Conservation (phyloP, 768 basidiomycete species). For the Stropharia rugosoannulata region DNA sequence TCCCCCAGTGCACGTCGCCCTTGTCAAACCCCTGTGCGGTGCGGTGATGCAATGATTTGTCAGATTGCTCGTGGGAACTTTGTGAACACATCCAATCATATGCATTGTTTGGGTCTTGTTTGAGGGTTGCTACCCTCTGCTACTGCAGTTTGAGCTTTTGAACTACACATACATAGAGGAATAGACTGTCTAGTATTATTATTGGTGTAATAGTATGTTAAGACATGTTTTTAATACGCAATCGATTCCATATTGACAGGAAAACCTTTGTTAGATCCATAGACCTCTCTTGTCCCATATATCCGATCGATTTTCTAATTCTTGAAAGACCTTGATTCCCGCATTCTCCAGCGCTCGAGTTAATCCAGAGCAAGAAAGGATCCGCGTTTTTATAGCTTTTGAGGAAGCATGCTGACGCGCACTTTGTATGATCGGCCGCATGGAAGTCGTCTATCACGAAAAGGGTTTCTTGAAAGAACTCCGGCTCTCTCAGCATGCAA, state of each 20-base stretch:
- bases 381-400: conserved; percentile 23
- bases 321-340: conserved; percentile 25
- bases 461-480: conserved; percentile 27
- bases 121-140: no score
- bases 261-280: conserved; percentile 26
- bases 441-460: conserved; percentile 32
- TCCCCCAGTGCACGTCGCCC: no score
- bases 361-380: conserved; percentile 21
- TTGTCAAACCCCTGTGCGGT: no score
- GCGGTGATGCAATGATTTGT: no score
- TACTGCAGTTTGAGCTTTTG: no score
- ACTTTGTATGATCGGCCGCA: conserved; percentile 27
- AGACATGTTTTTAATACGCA: conserved; percentile 2
- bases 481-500: conserved; percentile 20
- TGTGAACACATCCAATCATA: no score
- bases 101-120: no score
- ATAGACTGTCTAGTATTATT: no score
- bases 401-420: conserved; percentile 23
- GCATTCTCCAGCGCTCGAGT: conserved; percentile 32
- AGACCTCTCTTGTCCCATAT: conserved; percentile 26
- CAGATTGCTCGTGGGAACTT: no score
- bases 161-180: no score
- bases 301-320: conserved; percentile 28
- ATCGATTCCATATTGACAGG: conserved; percentile 19
- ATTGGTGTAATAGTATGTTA: not conserved